Base-by-base conservation (phyloP, 1,284 basidiomycete species). In the Naganishia cerealis region DNA sequence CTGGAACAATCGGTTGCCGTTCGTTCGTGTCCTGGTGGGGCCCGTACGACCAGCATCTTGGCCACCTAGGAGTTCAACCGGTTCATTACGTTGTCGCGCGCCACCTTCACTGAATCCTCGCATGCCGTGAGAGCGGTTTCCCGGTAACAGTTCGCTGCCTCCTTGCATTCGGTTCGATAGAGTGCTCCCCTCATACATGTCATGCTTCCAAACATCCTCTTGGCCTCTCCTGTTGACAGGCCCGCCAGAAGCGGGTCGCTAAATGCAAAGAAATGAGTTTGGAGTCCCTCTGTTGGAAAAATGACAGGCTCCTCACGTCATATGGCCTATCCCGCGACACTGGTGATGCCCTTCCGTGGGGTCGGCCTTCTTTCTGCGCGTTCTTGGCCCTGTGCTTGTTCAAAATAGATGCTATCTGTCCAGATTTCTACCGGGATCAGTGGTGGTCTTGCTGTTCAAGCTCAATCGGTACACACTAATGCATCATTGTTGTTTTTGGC, bases 301-400 rank as follows among this genome's bases (percentile, higher is more conserved):
- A 29, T 33, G 39, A 26, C n/a, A 33, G 13, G 42, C 15, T 42
- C 21, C 61, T 53, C 53, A 63, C 61, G 38, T 54, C 61, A 52
- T 63, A 63, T 42, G 61, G 61, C 50, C 61, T 42, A 38, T 36
- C 53, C 5, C 61, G 38, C 5, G 61, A n/a, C 40, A 53, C 50
- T 2, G 61, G 61, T 15, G 61, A 63, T 7, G 61, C 61, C 26
- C 61, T 63, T 26, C 61, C 50, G 15, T 63, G 61, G 3, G 50
- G 61, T 38, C 39, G 38, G 21, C 50, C 61, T 24, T 54, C 50
- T 18, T 42, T 59, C 38, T 63, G 61, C 13, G 61, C 61, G 18
- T 63, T 63, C 61, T 63, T 63, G 24, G 61, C 61, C 40, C 61
- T 38, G 38, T 63, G 61, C 40, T 63, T 63, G 39, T 63, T 63